Conservation (phyloP, 768 basidiomycete genomes). For the Tephrocybe sp. region DNA sequence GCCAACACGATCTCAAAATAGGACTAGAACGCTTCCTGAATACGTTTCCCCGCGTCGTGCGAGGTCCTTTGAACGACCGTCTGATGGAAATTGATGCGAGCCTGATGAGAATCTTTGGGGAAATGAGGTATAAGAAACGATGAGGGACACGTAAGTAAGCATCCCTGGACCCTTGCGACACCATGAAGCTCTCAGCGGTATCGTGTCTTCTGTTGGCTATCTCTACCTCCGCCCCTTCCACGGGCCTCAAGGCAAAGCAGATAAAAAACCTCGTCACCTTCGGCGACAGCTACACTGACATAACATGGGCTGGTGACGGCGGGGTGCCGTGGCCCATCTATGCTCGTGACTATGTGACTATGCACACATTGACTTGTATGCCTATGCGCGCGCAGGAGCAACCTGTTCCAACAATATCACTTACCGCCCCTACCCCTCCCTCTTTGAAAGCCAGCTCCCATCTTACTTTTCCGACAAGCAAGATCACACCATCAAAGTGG, state of each 20-base stretch:
- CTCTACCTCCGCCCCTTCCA: conserved; percentile 3
- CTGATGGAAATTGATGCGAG: neutral
- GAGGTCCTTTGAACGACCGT: neutral
- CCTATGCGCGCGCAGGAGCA: conserved; percentile 62
- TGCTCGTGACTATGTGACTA: conserved; percentile 56
- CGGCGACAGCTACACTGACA: conserved; percentile 66
- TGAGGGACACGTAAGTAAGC: neutral
- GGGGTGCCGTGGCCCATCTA: conserved; percentile 63
- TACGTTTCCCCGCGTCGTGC: neutral
- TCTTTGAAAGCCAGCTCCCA: conserved; percentile 61
- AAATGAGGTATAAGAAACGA: neutral
- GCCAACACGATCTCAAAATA: neutral
- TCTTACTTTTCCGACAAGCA: conserved; percentile 42
- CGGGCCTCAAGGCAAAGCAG: conserved; percentile 36
- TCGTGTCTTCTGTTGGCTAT: neutral
- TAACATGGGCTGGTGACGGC: conserved; percentile 38
- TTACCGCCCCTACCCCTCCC: conserved; percentile 53
- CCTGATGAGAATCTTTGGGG: neutral
- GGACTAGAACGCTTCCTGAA: neutral
- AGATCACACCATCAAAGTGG: conserved; percentile 40
- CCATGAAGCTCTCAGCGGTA: conserved; percentile 4
- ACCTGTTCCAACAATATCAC: conserved; percentile 68
- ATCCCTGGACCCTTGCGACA: no score
- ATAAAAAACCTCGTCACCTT: conserved; percentile 69
- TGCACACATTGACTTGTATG: conserved; percentile 49